Evolutionary conservation across 441 rosid species (phyloP).

Genomic region (Corymbia calophylla): DNA sequence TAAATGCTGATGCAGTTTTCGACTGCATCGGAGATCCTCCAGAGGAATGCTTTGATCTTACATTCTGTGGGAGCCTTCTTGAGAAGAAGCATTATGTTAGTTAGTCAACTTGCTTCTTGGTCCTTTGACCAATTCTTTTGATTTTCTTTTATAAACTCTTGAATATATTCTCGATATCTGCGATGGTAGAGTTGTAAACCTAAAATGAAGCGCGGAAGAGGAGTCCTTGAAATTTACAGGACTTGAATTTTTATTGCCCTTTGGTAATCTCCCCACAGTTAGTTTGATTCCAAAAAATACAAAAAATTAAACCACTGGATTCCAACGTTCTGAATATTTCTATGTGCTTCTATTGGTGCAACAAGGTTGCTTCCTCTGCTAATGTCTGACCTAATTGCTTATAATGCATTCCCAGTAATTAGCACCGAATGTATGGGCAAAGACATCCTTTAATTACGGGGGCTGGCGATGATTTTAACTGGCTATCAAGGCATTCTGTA

Average conservation of each 20-base stretch:
- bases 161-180: background rate
- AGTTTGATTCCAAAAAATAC: background rate
- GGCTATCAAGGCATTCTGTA: background rate
- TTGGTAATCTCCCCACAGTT: background rate
- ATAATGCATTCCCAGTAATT: background rate
- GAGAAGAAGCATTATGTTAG: conserved; percentile 79
- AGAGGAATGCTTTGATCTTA: conserved; percentile 74
- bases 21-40: conserved; percentile 98
- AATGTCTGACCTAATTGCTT: background rate
- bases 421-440: background rate
- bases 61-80: conserved; percentile 74
- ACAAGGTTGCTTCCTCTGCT: background rate
- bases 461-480: background rate
- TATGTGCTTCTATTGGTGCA: background rate
- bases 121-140: background rate
- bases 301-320: background rate
- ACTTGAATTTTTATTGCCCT: background rate
- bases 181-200: background rate
- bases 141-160: background rate
- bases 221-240: background rate
- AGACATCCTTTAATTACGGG: background rate
- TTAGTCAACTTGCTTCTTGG: conserved; percentile 7
- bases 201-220: background rate
- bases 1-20: conserved; percentile 81
- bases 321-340: background rate